Evolutionary conservation across 2,329 filamentous ascomycete genomes (phyloP), one percentile per base, ranked within the genome.

Genomic region (Aspergillus ruber): DNA sequence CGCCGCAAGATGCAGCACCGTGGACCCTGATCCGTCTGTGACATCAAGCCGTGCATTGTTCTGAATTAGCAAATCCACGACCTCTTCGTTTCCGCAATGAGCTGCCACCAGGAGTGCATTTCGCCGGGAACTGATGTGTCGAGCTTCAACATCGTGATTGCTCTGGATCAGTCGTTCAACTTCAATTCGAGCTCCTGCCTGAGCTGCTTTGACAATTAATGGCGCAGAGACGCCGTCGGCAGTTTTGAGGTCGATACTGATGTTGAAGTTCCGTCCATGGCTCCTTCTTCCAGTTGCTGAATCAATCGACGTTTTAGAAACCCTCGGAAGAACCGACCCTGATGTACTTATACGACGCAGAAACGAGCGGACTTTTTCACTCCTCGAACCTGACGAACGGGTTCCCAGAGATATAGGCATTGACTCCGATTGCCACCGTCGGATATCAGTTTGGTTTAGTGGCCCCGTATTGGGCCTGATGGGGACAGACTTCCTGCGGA

Each of bases 71-170:
- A 68, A 45, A 27, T 60, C 56, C 15, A 67, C 62, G 12, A 69
- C 54, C 38, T 63, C 63, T 15, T 65, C 64, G 25, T 65, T 65
- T 8, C 67, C 68, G 51, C 67, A 70, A 47, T 71, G 67, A 6
- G 66, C 59, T 43, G 69, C 68, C 36, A 71, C 65, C 5, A 65
- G 54, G 10, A 71, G 58, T 12, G 68, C 67, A 35, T 60, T 71
- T 42, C 65, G 56, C n/a, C 61, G 58, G 2, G 65, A 64, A 39
- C 52, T 44, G 8, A 54, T 43, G 49, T 70, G 64, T 6, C 59
- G 50, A 40, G 56, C 47, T 50, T 67, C 61, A n/a, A 66, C 56
- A 43, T 63, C 53, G 49, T 56, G 56, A 3, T 64, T 61, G 20
- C 50, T 58, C n/a, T 58, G 56, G 21, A 67, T 56, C 6, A 69